Base-by-base conservation (phyloP, 192 early-diverging fungal species). In the Kickxella alabastrina region DNA sequence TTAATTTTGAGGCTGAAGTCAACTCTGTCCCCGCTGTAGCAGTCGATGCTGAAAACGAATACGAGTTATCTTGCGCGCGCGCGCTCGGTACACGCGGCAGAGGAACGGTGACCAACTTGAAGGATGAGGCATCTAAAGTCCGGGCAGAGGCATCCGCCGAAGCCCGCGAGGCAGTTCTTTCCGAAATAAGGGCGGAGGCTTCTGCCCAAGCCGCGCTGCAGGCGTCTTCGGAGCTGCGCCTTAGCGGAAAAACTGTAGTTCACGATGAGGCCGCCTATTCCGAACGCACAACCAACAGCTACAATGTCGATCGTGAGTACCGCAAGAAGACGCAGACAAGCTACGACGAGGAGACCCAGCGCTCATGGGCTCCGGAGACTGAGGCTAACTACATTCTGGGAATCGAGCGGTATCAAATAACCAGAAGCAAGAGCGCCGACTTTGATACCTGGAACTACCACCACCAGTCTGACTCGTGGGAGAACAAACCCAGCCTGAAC, bases 141-240 rank as follows among this genome's bases (percentile, higher is more conserved):
- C 50, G 54, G n/a, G 57, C 49, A 0, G 69, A 73, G 42, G 69
- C 69, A 10, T 55, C 62, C 0, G 49, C 45, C 0, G 69, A 61
- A 3, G 69, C 69, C 3, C 55, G 69, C 14, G 69, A 65, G 32
- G 62, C 69, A 2, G 62, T 73, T 31, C 52, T 73, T 23, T 61
- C 62, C 0, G 69, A 73, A 15, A 44, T 73, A 22, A 44, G 62
- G 5, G 69, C 69, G 9, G 58, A 73, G 15, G 69, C 69, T 13
- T 73, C 69, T 4, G 69, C 62, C 0, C 58, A 73, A 29, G 69
- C 69, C 0, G 69, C 69, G 2, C 29, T 57, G 6, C 54, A 65
- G 15, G 69, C 61, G 6, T 73, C 69, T 4, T 50, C 69, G 0
- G 69, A 65, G 52, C 62, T 73, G 7, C 62, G 63, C 23, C 48